Percentiles rank a stretch among this genome's conserved stretches.
Conservation (phyloP, 202 grass and related monocot species). For the Panicum virgatum region DNA sequence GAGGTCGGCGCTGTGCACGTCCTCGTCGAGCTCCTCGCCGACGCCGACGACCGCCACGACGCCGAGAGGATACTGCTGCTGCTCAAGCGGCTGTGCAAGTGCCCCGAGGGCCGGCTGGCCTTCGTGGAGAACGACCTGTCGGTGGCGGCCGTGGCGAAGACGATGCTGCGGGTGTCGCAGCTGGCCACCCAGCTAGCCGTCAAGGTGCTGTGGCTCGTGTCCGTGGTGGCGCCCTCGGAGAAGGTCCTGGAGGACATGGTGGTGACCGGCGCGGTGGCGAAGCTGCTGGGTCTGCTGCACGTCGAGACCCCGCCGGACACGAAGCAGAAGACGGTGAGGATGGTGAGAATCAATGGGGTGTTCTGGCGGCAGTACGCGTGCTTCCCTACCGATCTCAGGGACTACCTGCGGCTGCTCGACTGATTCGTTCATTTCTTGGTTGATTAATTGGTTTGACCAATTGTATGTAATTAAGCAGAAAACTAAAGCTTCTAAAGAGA, state of each 20-base stretch:
- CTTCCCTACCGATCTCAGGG: conserved; percentile 64
- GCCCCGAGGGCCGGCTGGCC: conserved; percentile 64
- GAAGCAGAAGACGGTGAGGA: conserved; percentile 69
- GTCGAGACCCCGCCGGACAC: conserved; percentile 53
- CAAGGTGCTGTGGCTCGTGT: conserved; percentile 72
- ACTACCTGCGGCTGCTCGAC: conserved; percentile 49
- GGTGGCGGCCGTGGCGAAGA: conserved; percentile 62
- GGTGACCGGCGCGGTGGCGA: conserved; percentile 61
- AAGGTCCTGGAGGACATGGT: conserved; percentile 87
- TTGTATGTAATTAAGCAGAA: conserved; percentile 3
- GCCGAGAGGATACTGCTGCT: conserved; percentile 73
- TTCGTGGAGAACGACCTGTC: conserved; percentile 71
- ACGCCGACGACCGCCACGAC: conserved; percentile 43
- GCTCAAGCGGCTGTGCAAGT: conserved; percentile 77
- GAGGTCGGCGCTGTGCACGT: conserved; percentile 72
- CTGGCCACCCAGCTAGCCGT: conserved; percentile 68
- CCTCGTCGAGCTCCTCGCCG: conserved; percentile 74
- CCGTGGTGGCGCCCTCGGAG: conserved; percentile 53
- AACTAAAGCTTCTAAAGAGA: conserved; percentile 16
- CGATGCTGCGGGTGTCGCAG: conserved; percentile 73
- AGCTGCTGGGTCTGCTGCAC: conserved; percentile 72
- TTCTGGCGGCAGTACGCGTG: conserved; percentile 76
- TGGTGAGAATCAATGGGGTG: conserved; percentile 59
- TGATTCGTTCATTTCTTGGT: conserved; percentile 30
- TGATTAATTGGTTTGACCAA: too few relatives aligned